Evolutionary conservation across 2,329 filamentous ascomycete species (phyloP), one percentile per base, ranked within the genome.

Genomic region (Aureobasidium sp.): DNA sequence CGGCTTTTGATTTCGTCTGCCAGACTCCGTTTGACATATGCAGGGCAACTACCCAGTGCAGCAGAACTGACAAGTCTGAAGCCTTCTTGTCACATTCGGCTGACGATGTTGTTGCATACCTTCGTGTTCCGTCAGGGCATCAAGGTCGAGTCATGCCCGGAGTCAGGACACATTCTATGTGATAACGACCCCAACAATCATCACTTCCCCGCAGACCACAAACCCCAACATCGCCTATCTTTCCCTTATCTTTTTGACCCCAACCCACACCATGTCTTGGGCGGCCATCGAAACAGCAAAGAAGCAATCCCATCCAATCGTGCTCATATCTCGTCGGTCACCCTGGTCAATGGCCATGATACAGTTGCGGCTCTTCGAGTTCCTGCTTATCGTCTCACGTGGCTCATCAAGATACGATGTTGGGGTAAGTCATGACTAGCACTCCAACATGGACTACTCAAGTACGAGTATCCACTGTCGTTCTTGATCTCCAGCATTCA

Each of bases 181-280:
- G 30, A 57, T 44, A 44, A 44, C 30, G 29, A 55, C 39, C 51
- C 51, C 37, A 25, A 55, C 16, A 3, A 34, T 25, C 16, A 3
- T n/a, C 16, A 30, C 14, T 44, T 37, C 51, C 51, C 37, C 27
- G 16, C 37, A 13, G n/a, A 55, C 10, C 51, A 45, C 9, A 9
- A 29, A 55, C 51, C 51, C 37, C 51, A 25, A 44, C 39, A 42
- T 21, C 21, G 50, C 50, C 50, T 54, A 54, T 54, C 50, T 54
- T 42, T 30, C 16, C 50, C 50, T 54, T 54, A 54, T 54, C 50
- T 50, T 2, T 10, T 14, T 6, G 32, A 54, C 50, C 37, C 50
- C 50, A 54, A 42, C 10, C 14, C 48, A 27, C 34, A 9, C 6
- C 25, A n/a, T 25, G 29, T 3, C 29, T 25, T n/a, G 29, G 29